These are phyloP conservation scores for Entomortierella chlamydospora DNA, from an alignment of 192 early-diverging fungal species.

Conservation along the genomic window DNA sequence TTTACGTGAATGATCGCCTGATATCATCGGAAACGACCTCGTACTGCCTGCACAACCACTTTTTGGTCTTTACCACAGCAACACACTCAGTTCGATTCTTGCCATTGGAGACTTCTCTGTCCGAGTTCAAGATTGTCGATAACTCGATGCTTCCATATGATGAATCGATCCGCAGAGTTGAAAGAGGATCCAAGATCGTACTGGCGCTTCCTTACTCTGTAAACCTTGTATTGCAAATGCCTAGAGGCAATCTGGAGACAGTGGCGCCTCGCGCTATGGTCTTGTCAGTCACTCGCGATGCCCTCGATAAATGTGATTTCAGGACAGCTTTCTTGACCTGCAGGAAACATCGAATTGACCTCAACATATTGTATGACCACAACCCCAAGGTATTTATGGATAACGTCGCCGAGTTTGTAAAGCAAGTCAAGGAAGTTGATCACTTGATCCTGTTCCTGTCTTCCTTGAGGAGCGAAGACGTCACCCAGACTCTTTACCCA, in stretches of 20 bases:
- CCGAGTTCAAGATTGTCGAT: conserved; percentile 60
- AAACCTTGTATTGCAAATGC: conserved; percentile 91
- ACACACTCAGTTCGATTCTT: conserved; percentile 85
- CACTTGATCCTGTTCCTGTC: conserved; percentile 93
- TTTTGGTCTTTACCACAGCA: conserved; percentile 88
- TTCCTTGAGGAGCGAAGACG: conserved; percentile 84
- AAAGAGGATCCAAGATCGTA: conserved; percentile 92
- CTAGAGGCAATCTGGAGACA: conserved; percentile 96
- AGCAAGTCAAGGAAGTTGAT: conserved; percentile 83
- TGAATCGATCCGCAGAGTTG: conserved; percentile 82
- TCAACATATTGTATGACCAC: conserved; percentile 93
- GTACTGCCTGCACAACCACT: conserved; percentile 84
- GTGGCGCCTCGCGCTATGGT: conserved; percentile 92
- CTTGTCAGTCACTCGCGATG: conserved; percentile 73
- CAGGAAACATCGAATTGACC: conserved; percentile 91
- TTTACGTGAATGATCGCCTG: conserved; percentile 80
- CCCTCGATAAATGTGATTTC: conserved; percentile 77
- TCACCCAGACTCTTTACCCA: conserved; percentile 83
- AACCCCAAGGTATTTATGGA: conserved; percentile 73
- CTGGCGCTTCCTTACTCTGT: conserved; percentile 75
- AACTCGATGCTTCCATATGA: conserved; percentile 64
- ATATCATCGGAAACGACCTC: conserved; percentile 87
- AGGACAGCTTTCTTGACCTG: conserved; percentile 82
- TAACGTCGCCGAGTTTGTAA: conserved; percentile 78
- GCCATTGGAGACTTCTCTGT: conserved; percentile 44